These are phyloP conservation scores for Chaetomiaceae sp. DNA, from an alignment of 2,329 filamentous ascomycete species.

Conservation along the genomic window DNA sequence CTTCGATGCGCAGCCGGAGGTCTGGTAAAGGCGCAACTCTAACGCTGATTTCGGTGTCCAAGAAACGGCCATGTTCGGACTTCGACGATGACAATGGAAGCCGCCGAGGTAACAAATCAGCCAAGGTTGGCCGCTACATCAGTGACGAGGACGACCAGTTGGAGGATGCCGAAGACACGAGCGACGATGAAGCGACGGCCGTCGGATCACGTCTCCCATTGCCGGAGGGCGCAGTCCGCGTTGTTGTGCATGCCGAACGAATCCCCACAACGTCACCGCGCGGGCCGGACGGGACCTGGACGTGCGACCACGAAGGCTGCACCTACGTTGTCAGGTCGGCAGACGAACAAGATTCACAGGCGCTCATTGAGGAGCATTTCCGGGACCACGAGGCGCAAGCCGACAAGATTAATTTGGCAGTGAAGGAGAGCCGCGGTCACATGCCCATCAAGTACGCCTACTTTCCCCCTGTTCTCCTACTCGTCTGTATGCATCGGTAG, in stretches of 20 bases:
- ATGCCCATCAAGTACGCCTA: conserved; percentile 52
- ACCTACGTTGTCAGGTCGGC: conserved; percentile 59
- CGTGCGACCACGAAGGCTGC: conserved; percentile 61
- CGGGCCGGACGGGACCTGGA: conserved; percentile 61
- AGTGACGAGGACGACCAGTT: conserved; percentile 32
- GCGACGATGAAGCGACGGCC: conserved; percentile 20
- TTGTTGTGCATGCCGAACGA: conserved; percentile 48
- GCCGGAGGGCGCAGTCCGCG: conserved; percentile 32
- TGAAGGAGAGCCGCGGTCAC: conserved; percentile 54
- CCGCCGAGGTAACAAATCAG: conserved; percentile 28
- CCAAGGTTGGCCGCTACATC: conserved; percentile 34
- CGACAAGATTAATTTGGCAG: conserved; percentile 47
- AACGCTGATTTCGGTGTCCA: conserved; percentile 38
- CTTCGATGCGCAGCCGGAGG: conserved; percentile 33
- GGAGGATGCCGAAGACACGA: conserved; percentile 21
- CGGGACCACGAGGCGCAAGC: conserved; percentile 55
- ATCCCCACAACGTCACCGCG: conserved; percentile 46
- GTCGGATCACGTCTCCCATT: conserved; percentile 16
- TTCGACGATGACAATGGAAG: conserved; percentile 36
- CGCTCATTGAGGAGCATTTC: conserved; percentile 58
- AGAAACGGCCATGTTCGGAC: conserved; percentile 42
- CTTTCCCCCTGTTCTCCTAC: conserved; percentile 11
- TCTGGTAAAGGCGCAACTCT: conserved; percentile 44
- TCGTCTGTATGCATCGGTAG: conserved; percentile 4
- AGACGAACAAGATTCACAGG: conserved; percentile 51